phyloP scores from a whole-genome alignment of 352 stramenopile genomes.

The Pelagophyceae sp. region DNA sequence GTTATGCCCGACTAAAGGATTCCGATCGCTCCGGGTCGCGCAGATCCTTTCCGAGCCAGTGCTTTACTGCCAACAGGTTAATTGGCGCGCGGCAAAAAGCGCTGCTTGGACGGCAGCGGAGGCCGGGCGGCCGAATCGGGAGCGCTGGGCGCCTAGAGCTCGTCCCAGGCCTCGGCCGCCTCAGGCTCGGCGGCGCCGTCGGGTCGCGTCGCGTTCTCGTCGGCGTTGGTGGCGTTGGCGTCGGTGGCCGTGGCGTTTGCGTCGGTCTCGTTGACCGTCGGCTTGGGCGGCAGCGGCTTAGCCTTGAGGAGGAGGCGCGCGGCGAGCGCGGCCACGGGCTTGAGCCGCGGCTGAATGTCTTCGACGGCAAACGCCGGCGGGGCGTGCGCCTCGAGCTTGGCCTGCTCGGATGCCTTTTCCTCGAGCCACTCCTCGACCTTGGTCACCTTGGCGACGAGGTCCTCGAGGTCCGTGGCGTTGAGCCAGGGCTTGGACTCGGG shows the following conservation, averaged over 20 bases:
- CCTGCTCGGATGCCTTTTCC: conserved; percentile 56
- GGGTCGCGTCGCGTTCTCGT: not conserved
- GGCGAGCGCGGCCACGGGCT: conserved; percentile 69
- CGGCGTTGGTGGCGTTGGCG: not conserved
- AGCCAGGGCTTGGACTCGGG: conserved; percentile 52
- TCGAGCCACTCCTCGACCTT: conserved; percentile 68
- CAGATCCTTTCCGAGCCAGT: no score
- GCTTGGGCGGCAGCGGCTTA: conserved; percentile 38
- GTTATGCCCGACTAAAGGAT: no score
- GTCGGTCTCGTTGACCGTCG: not conserved
- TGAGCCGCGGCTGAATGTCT: conserved; percentile 70
- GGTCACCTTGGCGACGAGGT: conserved; percentile 70
- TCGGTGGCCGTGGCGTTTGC: not conserved
- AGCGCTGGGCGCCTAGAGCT: no score
- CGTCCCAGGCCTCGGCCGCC: not conserved
- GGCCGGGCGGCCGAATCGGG: no score
- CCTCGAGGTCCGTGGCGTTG: conserved; percentile 73
- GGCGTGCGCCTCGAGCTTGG: conserved; percentile 54
- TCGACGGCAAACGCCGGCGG: conserved; percentile 67
- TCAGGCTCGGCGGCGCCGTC: not conserved
- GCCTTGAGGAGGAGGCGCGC: conserved; percentile 62
- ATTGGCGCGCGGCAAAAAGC: no score
- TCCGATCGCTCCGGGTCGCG: no score
- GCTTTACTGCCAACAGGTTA: no score
- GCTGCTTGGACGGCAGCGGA: no score